A percentile compares a stretch with the other conserved stretches of the same genome.
These are phyloP conservation scores for Stylonectria norvegica DNA, from an alignment of 2,329 filamentous ascomycete species.

Conservation along the genomic window DNA sequence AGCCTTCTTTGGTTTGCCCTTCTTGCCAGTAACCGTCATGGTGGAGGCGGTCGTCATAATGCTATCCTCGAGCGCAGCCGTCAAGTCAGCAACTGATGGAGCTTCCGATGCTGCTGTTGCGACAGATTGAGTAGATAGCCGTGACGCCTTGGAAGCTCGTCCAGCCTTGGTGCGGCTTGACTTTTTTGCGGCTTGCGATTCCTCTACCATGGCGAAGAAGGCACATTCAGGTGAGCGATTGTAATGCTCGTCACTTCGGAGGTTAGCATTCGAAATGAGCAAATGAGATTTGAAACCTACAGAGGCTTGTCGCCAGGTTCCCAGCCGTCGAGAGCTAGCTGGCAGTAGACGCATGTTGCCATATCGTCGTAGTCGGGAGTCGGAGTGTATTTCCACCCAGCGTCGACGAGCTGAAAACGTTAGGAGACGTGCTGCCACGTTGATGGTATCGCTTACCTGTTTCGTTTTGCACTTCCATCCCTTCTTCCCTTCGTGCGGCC, in stretches of 20 bases:
- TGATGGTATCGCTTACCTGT: slow-evolving; percentile 56
- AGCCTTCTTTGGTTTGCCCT: slow-evolving; percentile 56
- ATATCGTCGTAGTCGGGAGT: slow-evolving; percentile 80
- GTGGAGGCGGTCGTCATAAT: slow-evolving; percentile 57
- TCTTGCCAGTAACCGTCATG: slow-evolving; percentile 57
- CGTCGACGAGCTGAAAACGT: slow-evolving; percentile 68
- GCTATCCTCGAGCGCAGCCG: slow-evolving; percentile 55
- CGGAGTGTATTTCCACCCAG: slow-evolving; percentile 92
- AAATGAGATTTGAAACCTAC: slow-evolving; percentile 44
- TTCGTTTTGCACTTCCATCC: slow-evolving; percentile 88
- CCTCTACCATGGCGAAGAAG: slow-evolving; percentile 71
- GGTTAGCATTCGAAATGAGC: slow-evolving; percentile 20
- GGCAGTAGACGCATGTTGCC: slow-evolving; percentile 88
- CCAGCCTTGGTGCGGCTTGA: slow-evolving; percentile 51
- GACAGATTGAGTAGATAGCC: slow-evolving; percentile 58
- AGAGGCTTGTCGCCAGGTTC: slow-evolving; percentile 87
- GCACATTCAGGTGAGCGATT: slow-evolving; percentile 73
- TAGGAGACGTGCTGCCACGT: neutral
- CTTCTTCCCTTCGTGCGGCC: slow-evolving; percentile 86
- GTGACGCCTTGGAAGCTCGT: slow-evolving; percentile 65
- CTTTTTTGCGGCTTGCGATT: slow-evolving; percentile 54
- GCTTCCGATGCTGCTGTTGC: slow-evolving; percentile 49
- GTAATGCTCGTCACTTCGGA: slow-evolving; percentile 74
- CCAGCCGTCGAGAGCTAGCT: slow-evolving; percentile 88
- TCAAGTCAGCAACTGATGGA: slow-evolving; percentile 45